Percentiles rank a stretch among this genome's conserved stretches.
Evolutionary conservation across 768 basidiomycete species (phyloP).

Genomic region (Rhodocollybia butyracea): DNA sequence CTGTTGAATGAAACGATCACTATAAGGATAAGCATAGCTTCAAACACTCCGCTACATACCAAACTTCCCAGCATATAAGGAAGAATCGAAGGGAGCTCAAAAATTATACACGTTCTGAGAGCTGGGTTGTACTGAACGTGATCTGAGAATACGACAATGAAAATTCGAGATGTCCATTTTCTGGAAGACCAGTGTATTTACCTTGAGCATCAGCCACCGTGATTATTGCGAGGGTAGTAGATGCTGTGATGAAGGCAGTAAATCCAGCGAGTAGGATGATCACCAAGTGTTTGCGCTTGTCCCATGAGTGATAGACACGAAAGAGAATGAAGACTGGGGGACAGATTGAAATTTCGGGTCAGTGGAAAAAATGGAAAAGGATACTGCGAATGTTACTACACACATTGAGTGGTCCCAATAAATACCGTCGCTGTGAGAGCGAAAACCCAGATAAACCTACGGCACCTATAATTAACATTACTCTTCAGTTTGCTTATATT

Average conservation of each 20-base stretch:
- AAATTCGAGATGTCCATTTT: background rate
- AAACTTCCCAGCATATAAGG: background rate
- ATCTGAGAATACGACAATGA: background rate
- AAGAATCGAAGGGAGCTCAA: background rate
- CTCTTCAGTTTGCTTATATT: too few species aligned
- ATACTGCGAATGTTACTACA: too few species aligned
- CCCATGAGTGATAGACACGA: conserved; percentile 10
- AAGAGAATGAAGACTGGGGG: conserved; percentile 7
- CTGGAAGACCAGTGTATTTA: background rate
- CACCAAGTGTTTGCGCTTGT: conserved; percentile 3
- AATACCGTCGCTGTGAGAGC: conserved; percentile 3
- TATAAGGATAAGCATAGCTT: too few species aligned
- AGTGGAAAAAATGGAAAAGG: background rate
- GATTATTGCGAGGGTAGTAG: background rate
- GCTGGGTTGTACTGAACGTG: background rate
- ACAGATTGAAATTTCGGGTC: background rate
- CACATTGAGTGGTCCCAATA: conserved; percentile 8
- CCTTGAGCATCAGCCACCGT: conserved; percentile 1
- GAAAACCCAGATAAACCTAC: conserved; percentile 9
- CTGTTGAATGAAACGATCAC: too few species aligned
- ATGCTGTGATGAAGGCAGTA: background rate
- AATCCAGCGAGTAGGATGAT: conserved; percentile 5
- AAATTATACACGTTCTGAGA: background rate
- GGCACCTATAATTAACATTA: conserved; percentile 7
- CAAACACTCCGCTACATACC: background rate